These are phyloP conservation scores for Carex cristatella DNA, from an alignment of 176 grass and related monocot genomes.

Conservation along the genomic window DNA sequence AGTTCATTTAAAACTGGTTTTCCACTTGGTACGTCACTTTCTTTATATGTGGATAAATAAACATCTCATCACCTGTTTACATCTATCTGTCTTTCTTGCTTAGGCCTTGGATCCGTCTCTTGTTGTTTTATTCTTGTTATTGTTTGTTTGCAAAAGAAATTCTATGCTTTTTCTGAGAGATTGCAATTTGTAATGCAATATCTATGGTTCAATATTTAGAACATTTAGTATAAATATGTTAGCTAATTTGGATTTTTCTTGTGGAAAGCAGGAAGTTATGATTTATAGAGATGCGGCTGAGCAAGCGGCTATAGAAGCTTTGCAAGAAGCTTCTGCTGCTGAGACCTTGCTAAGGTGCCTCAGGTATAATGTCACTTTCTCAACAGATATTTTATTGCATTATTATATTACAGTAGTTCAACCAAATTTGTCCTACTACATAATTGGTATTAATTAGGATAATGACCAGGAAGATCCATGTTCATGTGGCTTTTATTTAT, in stretches of 20 bases:
- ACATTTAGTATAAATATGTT: background rate
- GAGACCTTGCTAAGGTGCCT: slow-evolving; percentile 62
- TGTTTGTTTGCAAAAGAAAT: background rate
- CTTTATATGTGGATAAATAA: background rate
- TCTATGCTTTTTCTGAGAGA: background rate
- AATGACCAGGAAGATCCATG: background rate
- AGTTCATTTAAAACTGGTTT: background rate
- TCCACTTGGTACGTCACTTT: background rate
- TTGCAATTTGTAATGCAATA: background rate
- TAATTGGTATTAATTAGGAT: background rate
- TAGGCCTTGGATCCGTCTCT: slow-evolving; percentile 7
- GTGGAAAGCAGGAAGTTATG: slow-evolving; percentile 45
- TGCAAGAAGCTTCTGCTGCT: slow-evolving; percentile 58
- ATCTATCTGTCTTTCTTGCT: background rate
- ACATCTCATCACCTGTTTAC: background rate
- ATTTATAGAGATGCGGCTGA: slow-evolving; percentile 61
- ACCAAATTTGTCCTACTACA: slow-evolving; percentile 8
- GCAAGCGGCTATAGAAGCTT: slow-evolving; percentile 64
- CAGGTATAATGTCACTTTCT: slow-evolving; percentile 34
- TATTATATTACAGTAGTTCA: slow-evolving; percentile 5
- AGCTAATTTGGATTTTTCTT: slow-evolving; percentile 6
- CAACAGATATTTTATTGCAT: slow-evolving; percentile 14
- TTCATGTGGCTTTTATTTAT: background rate
- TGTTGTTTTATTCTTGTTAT: background rate
- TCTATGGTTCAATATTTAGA: background rate